Evolutionary conservation across 2,329 filamentous ascomycete species (phyloP).

Genomic region (Fusarium sp.): DNA sequence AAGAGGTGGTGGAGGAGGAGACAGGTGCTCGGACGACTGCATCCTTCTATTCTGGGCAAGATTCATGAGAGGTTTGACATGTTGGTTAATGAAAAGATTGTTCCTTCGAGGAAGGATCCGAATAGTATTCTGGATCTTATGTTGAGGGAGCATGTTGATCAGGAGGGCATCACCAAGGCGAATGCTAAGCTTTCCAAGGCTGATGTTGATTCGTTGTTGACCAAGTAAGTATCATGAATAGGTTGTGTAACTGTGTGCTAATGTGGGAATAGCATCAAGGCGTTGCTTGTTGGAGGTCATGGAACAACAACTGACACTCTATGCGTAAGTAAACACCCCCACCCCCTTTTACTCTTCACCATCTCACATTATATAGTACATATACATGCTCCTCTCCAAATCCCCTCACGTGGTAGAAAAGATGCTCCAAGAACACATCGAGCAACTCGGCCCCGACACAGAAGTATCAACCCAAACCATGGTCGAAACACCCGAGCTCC

Average conservation of each 20-base stretch:
- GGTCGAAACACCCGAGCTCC: conserved; percentile 1
- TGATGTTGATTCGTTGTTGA: background rate
- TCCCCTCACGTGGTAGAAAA: background rate
- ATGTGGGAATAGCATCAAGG: conserved; percentile 1
- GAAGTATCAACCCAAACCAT: background rate
- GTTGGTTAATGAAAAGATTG: background rate
- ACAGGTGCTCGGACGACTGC: background rate
- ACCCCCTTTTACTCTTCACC: no score
- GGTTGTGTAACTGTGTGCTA: background rate
- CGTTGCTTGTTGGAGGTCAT: conserved; percentile 16
- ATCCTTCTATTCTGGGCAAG: background rate
- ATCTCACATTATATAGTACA: background rate
- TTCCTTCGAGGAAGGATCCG: conserved; percentile 13
- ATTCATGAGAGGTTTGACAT: background rate
- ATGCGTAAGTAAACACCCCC: conserved; percentile 4
- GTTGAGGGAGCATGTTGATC: conserved; percentile 8
- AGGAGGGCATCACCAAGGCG: accelerated
- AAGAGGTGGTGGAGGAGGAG: conserved; percentile 11
- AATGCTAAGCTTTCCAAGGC: background rate
- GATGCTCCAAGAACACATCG: conserved; percentile 14
- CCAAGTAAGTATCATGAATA: background rate
- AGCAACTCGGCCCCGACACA: background rate
- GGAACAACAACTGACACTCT: conserved; percentile 17
- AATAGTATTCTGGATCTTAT: conserved; percentile 24
- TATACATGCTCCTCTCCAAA: conserved; percentile 19